These are phyloP conservation scores for Verticillium dahliae DNA, from an alignment of 2,329 filamentous ascomycete species.

Conservation along the genomic window DNA sequence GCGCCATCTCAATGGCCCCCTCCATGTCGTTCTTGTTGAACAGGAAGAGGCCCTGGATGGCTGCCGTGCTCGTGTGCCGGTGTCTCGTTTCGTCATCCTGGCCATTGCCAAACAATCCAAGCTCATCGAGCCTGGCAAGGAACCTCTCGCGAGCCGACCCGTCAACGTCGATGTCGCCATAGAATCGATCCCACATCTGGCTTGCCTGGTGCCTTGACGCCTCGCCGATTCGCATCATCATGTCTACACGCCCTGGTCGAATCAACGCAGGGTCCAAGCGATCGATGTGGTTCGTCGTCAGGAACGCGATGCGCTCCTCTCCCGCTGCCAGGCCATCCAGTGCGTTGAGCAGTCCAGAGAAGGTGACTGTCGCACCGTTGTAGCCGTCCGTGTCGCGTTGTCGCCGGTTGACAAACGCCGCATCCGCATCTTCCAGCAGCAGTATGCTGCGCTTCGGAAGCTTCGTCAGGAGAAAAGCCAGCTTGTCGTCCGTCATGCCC, in stretches of 20 bases:
- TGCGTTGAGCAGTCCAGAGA: conserved; percentile 81
- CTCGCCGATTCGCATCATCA: conserved; percentile 85
- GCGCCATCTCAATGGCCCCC: conserved; percentile 76
- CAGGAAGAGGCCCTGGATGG: conserved; percentile 87
- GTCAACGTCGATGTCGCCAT: conserved; percentile 68
- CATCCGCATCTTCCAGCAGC: conserved; percentile 84
- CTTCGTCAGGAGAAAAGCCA: conserved; percentile 81
- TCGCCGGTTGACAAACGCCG: conserved; percentile 77
- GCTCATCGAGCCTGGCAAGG: conserved; percentile 58
- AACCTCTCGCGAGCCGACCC: conserved; percentile 62
- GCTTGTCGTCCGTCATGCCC: conserved; percentile 81
- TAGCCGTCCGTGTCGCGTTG: conserved; percentile 78
- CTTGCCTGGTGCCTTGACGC: conserved; percentile 79
- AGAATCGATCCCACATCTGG: conserved; percentile 92
- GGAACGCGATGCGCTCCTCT: conserved; percentile 87
- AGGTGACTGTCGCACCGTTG: conserved; percentile 81
- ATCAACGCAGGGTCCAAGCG: conserved; percentile 84
- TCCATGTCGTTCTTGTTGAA: conserved; percentile 91
- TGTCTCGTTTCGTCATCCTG: conserved; percentile 37
- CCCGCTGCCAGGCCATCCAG: conserved; percentile 89
- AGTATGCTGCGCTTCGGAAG: conserved; percentile 77
- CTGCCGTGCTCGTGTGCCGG: conserved; percentile 72
- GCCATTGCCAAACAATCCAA: conserved; percentile 62
- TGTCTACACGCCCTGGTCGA: conserved; percentile 84
- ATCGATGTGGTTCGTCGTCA: conserved; percentile 93